Evolutionary conservation across 1,284 basidiomycete genomes (phyloP).

Genomic region (Ustilago xerochloae): DNA sequence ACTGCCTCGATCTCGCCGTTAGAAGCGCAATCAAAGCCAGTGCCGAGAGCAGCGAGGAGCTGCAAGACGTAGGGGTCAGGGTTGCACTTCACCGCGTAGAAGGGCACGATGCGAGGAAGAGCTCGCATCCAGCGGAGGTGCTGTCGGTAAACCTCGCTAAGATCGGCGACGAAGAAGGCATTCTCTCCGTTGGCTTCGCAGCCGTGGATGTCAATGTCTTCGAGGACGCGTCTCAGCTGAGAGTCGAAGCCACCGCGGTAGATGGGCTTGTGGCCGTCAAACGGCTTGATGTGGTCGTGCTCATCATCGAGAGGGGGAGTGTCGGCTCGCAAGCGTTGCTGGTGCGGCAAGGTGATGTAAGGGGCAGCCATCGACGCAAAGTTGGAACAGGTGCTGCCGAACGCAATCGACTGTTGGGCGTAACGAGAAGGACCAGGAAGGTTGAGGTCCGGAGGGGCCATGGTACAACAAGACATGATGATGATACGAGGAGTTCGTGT

Average conservation of each 20-base stretch:
- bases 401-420: conserved; percentile 23
- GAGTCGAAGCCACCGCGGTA: conserved; percentile 55
- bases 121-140: conserved; percentile 84
- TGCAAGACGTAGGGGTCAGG: conserved; percentile 93
- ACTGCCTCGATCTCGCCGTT: conserved; percentile 90
- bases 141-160: conserved; percentile 87
- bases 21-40: conserved; percentile 98
- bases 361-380: conserved; percentile 44
- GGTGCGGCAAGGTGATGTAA: conserved; percentile 38
- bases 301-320: conserved; percentile 52
- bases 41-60: conserved; percentile 86
- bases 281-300: conserved; percentile 44
- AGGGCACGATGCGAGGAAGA: conserved; percentile 83
- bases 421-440: conserved; percentile 31
- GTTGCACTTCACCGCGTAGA: conserved; percentile 94
- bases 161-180: conserved; percentile 95
- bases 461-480: conserved; percentile 29
- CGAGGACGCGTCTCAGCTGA: conserved; percentile 57
- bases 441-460: conserved; percentile 16
- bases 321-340: conserved; percentile 44
- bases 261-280: conserved; percentile 52
- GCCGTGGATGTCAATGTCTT: conserved; percentile 67
- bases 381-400: conserved; percentile 23
- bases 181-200: conserved; percentile 80
- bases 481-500: neutral